A percentile compares a stretch with the other conserved stretches of the same genome.
Conservation (phyloP, 1,284 basidiomycete genomes). For the Fomitiporia mediterranea region DNA sequence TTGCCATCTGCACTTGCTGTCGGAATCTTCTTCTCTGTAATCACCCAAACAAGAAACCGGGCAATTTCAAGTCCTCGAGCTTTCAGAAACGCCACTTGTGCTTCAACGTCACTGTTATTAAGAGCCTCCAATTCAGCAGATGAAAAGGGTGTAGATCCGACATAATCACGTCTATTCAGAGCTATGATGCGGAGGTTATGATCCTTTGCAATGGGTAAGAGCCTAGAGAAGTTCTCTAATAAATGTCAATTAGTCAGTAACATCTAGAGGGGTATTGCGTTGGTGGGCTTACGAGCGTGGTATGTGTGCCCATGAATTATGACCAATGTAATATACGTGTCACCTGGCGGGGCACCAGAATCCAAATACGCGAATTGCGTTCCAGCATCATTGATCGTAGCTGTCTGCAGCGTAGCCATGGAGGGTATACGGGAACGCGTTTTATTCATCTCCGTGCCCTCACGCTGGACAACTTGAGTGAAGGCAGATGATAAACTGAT, state of each 20-base stretch:
- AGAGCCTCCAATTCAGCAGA: constrained; percentile 21
- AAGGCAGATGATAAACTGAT: background rate
- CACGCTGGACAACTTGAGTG: background rate
- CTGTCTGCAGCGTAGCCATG: constrained; percentile 10
- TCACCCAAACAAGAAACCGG: constrained; percentile 20
- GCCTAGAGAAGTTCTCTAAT: constrained; percentile 19
- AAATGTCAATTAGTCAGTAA: background rate
- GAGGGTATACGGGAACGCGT: background rate
- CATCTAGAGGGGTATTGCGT: background rate
- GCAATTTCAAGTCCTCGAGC: constrained; percentile 21
- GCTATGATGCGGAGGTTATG: constrained; percentile 24
- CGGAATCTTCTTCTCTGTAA: constrained; percentile 15
- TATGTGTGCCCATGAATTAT: constrained; percentile 19
- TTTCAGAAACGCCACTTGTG: constrained; percentile 15
- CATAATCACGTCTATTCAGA: constrained; percentile 26
- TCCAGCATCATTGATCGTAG: constrained; percentile 9
- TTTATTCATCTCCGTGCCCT: no score
- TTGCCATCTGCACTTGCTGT: constrained; percentile 9
- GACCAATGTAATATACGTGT: constrained; percentile 17
- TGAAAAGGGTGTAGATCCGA: constrained; percentile 23
- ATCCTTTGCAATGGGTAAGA: constrained; percentile 20
- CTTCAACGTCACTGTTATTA: constrained; percentile 2
- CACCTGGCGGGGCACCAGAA: constrained; percentile 9
- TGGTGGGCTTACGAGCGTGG: constrained; percentile 13
- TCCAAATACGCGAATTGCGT: constrained; percentile 18